Evolutionary conservation across 2,329 filamentous ascomycete genomes (phyloP), one percentile per base, ranked within the genome.

Genomic region (Phaeomoniella chlamydospora): DNA sequence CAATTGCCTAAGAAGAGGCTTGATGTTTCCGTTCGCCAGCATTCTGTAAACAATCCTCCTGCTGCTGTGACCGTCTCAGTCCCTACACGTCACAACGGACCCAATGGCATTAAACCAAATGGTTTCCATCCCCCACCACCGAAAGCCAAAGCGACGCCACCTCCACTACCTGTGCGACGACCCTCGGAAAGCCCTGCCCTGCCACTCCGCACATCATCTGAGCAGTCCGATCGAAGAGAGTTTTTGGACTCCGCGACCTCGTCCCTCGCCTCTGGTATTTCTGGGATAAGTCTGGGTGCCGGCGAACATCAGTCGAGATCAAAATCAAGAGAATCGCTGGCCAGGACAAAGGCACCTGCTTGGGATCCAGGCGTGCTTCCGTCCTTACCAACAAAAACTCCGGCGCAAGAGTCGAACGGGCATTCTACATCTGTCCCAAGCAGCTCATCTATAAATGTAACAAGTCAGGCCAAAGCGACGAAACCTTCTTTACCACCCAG

Each of bases 341-440:
- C 55, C 39, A 54, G 58, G 31, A 54, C 69, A 33, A 64, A 65
- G 45, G 68, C 72, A 4, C 73, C 74, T 6, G 64, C 65, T 33
- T 77, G 67, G 54, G 69, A 72, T 40, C 65, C 70, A 34, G 52
- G 62, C 11, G 61, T 64, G 26, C 52, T 76, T 6, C 73, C 73
- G 35, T 57, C 65, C 18, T 54, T 75, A 22, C 71, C 70, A 66
- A 45, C 53, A 56, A 36, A 51, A 18, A 35, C 40, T 35, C 33
- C 37, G 31, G 13, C 37, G 31, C 22, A 22, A 37, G 36, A 15
- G 29, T 15, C 31, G 41, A 29, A 37, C 43, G 30, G 48, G 54
- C 9, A 55, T 49, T 35, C 46, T 51, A n/a, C 48, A 55, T n/a
- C 43, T 45, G 12, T 39, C 43, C 10, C 46, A 46, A 47, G 45